phyloP scores from a whole-genome alignment of 1,284 basidiomycete species.

The Apiotrichum veenhuisii region DNA sequence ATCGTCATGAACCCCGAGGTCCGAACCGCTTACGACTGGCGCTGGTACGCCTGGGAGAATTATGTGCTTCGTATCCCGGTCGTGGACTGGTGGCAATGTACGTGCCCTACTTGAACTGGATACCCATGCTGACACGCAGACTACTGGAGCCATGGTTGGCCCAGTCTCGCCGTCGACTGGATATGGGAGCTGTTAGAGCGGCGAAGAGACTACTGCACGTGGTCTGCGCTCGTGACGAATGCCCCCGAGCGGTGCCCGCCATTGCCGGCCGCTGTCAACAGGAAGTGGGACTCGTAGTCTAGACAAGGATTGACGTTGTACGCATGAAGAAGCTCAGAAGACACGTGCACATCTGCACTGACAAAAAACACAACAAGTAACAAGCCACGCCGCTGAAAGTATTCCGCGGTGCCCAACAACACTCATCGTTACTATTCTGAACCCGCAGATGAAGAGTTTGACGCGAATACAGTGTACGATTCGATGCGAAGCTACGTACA shows the following conservation, averaged over 20 bases:
- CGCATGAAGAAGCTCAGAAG: too few relatives aligned
- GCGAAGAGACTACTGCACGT: slow-evolving; percentile 32
- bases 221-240: slow-evolving; percentile 22
- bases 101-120: too few relatives aligned
- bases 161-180: slow-evolving; percentile 25
- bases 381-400: too few relatives aligned
- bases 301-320: too few relatives aligned
- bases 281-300: not conserved
- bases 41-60: slow-evolving; percentile 55
- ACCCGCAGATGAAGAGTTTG: too few relatives aligned
- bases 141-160: slow-evolving; percentile 16
- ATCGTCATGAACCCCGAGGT: slow-evolving; percentile 56
- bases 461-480: too few relatives aligned
- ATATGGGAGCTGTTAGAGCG: slow-evolving; percentile 21
- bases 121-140: too few relatives aligned
- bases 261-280: slow-evolving; percentile 13
- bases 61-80: slow-evolving; percentile 52
- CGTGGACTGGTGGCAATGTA: slow-evolving; percentile 53
- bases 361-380: too few relatives aligned
- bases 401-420: too few relatives aligned
- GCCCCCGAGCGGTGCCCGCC: slow-evolving; percentile 26
- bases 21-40: slow-evolving; percentile 48
- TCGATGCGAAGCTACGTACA: too few relatives aligned
- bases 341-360: too few relatives aligned
- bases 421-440: too few relatives aligned